A percentile compares a stretch with the other conserved stretches of the same genome.
These are phyloP conservation scores for Lasiosphaeris hirsuta DNA, from an alignment of 495 filamentous ascomycete species.

Conservation along the genomic window DNA sequence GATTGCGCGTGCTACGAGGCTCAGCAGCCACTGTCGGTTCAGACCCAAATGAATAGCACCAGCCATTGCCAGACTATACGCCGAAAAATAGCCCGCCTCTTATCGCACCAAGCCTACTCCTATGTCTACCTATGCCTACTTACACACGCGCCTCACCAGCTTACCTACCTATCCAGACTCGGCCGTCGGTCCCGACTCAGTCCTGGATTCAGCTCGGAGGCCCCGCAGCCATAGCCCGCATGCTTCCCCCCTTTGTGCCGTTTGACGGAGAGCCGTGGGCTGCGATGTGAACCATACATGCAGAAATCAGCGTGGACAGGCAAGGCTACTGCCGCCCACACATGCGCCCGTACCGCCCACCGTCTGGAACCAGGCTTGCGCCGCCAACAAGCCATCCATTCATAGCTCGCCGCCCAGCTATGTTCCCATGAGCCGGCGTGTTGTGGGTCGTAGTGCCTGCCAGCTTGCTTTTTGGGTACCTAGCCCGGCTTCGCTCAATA, in stretches of 20 bases:
- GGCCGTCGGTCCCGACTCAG: constrained; percentile 5
- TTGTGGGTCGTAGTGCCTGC: neutral
- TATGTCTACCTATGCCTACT: neutral
- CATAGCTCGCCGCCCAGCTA: neutral
- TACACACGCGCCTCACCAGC: no score
- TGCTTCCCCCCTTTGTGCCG: neutral
- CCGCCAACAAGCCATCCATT: constrained; percentile 10
- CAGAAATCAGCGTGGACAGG: neutral
- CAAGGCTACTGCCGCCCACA: neutral
- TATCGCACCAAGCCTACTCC: neutral
- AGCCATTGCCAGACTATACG: constrained; percentile 14
- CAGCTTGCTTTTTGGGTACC: neutral
- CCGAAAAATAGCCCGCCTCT: constrained; percentile 17
- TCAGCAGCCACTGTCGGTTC: neutral
- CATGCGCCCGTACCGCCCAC: constrained; percentile 2
- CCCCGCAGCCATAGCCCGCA: neutral
- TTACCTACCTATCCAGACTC: neutral
- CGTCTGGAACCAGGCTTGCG: constrained; percentile 2
- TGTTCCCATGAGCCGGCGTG: neutral
- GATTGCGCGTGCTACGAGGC: neutral
- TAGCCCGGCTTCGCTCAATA: neutral
- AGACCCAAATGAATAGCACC: constrained; percentile 13
- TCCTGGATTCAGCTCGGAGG: constrained; percentile 3
- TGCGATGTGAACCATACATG: neutral
- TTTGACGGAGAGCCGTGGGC: neutral